phyloP scores from a whole-genome alignment of 305 asterid species.

The Caryopteris hybrid region DNA sequence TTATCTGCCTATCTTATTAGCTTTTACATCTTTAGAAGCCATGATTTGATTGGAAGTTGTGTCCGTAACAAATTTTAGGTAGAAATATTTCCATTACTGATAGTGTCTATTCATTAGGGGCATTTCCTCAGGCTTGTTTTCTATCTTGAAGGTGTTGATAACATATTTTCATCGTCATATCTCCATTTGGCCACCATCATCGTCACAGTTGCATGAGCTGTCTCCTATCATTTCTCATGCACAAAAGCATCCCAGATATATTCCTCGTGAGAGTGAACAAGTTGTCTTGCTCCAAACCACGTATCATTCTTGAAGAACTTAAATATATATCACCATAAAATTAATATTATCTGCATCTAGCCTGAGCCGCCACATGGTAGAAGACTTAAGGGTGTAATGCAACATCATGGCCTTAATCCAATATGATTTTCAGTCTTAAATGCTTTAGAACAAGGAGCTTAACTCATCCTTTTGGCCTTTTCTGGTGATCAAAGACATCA shows the following conservation, averaged over 20 bases:
- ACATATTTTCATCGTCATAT: neutral
- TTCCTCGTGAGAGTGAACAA: neutral
- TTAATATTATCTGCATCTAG: neutral
- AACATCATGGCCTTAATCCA: neutral
- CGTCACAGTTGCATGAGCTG: neutral
- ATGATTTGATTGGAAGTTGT: neutral
- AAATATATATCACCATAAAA: neutral
- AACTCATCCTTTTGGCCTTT: neutral
- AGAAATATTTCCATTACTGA: neutral
- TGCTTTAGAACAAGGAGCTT: neutral
- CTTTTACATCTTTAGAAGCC: neutral
- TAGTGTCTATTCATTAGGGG: neutral
- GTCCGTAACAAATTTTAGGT: neutral
- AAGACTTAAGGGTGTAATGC: neutral
- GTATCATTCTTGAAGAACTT: neutral
- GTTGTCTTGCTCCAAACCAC: neutral
- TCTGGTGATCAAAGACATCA: constrained; percentile 4
- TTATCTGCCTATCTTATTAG: constrained; percentile 1
- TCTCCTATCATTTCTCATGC: neutral
- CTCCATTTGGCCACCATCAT: constrained; percentile 3
- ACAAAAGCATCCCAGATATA: neutral
- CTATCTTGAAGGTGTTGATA: neutral
- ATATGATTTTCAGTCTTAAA: neutral
- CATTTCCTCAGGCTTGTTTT: neutral
- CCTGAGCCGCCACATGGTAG: neutral